phyloP scores from a whole-genome alignment of 805 yeast species.

The Ascoidea tarda region DNA sequence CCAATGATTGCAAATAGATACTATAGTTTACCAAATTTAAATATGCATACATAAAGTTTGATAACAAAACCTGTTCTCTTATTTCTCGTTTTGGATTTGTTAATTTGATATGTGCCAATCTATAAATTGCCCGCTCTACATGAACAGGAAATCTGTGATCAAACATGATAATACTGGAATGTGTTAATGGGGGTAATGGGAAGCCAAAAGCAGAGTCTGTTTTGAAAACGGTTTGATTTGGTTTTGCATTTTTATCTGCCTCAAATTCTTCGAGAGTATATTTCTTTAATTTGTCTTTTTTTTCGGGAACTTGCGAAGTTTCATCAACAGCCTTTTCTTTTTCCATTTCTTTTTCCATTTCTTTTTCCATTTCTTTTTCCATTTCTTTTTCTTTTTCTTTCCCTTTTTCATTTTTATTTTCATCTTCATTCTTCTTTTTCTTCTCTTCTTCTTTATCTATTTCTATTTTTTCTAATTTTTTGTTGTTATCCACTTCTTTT shows the following conservation, averaged over 20 bases:
- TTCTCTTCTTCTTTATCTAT: too few relatives aligned
- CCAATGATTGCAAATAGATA: constrained; percentile 53
- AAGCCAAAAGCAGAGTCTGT: constrained; percentile 81
- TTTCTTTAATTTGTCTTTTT: not conserved
- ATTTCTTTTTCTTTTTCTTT: not conserved
- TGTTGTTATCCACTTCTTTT: not conserved
- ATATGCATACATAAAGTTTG: constrained; percentile 97
- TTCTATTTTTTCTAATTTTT: not conserved
- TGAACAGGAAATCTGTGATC: constrained; percentile 86
- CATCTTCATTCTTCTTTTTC: not conserved
- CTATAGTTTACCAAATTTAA: constrained; percentile 90
- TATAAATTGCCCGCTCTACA: constrained; percentile 89
- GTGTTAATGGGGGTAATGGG: constrained; percentile 71
- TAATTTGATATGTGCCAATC: constrained; percentile 82
- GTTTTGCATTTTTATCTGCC: constrained; percentile 14
- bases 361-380: too few relatives aligned
- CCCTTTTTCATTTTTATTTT: not conserved
- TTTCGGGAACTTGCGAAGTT: not conserved
- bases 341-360: constrained; percentile 1
- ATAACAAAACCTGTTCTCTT: constrained; percentile 81
- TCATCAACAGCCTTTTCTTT: constrained; percentile 5
- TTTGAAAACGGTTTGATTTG: constrained; percentile 43
- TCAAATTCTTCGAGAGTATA: not conserved
- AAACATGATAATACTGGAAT: constrained; percentile 65
- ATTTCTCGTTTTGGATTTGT: constrained; percentile 90